Evolutionary conservation across 768 basidiomycete genomes (phyloP).

Genomic region (Lanmaoa pseudosensibilis): DNA sequence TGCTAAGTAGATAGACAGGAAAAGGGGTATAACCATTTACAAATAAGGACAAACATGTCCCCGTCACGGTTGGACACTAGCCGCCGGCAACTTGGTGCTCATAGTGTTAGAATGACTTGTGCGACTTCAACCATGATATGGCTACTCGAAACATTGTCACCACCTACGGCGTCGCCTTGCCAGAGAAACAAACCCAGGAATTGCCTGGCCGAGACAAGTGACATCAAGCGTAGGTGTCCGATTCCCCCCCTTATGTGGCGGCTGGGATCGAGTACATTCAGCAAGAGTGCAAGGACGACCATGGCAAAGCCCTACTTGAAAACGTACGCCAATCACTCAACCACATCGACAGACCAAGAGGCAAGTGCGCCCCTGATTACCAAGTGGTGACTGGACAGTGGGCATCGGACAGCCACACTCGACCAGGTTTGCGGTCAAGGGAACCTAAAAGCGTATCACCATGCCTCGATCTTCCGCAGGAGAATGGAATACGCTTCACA

Average conservation of each 20-base stretch:
- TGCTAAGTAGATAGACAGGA: too few species aligned
- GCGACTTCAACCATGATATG: too few species aligned
- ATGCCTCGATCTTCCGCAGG: slow-evolving; percentile 54
- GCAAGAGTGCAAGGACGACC: slow-evolving; percentile 49
- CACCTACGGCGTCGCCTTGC: not conserved
- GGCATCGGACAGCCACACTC: too few species aligned
- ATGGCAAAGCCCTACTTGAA: slow-evolving; percentile 49
- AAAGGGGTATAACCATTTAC: too few species aligned
- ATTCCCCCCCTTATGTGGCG: too few species aligned
- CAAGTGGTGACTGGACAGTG: too few species aligned
- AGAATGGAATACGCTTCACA: slow-evolving; percentile 50
- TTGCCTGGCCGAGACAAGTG: not conserved
- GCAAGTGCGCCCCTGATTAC: slow-evolving; percentile 21
- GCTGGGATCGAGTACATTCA: slow-evolving; percentile 42
- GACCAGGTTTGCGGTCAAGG: slow-evolving; percentile 49
- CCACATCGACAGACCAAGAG: not conserved
- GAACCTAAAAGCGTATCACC: slow-evolving; percentile 47
- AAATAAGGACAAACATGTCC: too few species aligned
- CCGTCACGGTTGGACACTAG: too few species aligned
- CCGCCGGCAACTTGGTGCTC: too few species aligned
- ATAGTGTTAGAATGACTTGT: too few species aligned
- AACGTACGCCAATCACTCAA: slow-evolving; percentile 39
- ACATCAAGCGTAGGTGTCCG: not conserved
- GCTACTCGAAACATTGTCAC: slow-evolving; percentile 20
- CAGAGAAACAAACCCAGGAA: not conserved